Base-by-base conservation (phyloP, 2,329 filamentous ascomycete species). In the Didymella segeticola region DNA sequence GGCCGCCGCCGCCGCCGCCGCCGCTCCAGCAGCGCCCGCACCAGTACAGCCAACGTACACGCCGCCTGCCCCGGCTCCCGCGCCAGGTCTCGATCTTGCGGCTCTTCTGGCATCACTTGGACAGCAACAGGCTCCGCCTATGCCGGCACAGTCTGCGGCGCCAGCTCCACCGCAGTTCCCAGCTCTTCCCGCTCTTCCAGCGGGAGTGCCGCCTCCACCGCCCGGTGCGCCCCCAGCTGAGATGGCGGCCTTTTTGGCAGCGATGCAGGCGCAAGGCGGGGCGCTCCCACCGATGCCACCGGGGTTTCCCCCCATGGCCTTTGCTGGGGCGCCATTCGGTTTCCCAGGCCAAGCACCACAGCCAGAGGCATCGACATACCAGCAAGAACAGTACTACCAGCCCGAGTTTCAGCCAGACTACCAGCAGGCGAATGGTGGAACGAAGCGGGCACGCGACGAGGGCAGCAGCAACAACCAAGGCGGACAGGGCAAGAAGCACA, bases 401-500 rank as follows among this genome's bases (percentile, higher is more conserved):
- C 66, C 69, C 38, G 50, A 68, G 34, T 61, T 63, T n/a, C 66
- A 70, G 29, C 66, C 69, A 41, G 50, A 68, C 36, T 61, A 63
- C n/a, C 66, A 70, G 26, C 66, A 69, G 39, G 42, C 64, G 31
- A 72, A 72, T 29, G 65, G 63, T 15, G 69, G 70, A 14, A 66
- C 64, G 5, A 76, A 77, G 60, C 69, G 76, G 15, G 67, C 60
- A 52, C 69, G 72, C 6, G 71, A 75, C 14, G 68, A 71, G 7
- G 61, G 63, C 23, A 67, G 50, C 45, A 63, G 52, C 43, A 53
- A 64, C 38, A 64, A 69, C 1, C 60, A 61, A 9, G 51, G 50
- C 19, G 61, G 65, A 5, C 85, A 86, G 49, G 89, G 87, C 86
- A 89, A 67, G 52, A 64, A 62, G 45, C 64, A 62, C 47, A 71